Base-by-base conservation (phyloP, 768 basidiomycete species). In the Erythrobasidium yunnanense region DNA sequence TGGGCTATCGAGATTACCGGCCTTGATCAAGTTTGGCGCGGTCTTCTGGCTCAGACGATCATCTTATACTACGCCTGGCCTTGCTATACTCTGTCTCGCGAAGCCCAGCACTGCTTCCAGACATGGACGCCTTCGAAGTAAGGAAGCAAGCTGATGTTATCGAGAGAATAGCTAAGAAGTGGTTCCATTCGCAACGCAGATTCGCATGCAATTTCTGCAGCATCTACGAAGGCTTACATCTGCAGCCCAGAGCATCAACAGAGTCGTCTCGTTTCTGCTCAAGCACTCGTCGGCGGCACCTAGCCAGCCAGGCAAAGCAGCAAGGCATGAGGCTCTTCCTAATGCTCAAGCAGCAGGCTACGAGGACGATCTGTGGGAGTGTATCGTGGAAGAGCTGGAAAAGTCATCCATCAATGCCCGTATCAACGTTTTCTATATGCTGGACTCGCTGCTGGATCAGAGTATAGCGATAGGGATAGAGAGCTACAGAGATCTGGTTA, bases 331-430 rank as follows among this genome's bases (percentile, higher is more conserved):
- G 11, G 11, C 11, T n/a, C 38, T 42, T n/a, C n/a, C 38, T 42
- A 11, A 11, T 11, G 11, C 38, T 11, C 38, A 32, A 30, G 11
- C 45, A 18, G 6, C 60, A 22, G 29, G n/a, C 49, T 30, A 49
- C 42, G 76, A 75, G 2, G 77, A 78, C 55, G 79, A 79, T 69
- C 71, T 79, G 2, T 79, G 79, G 79, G 78, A 78, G 57, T 78
- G 77, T 66, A 71, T 78, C 42, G 65, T 77, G 33, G 78, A 79
- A 63, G 77, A 79, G 68, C 74, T 75, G 57, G 72, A 72, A 22
- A 74, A 76, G 70, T 74, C 74, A 38, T 72, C 72, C 8, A 69
- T 79, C 23, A 79, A 79, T 70, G 72, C 74, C 5, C 65, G 77
- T 4, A 77, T 79, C 71, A 79, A 79, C 71, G 72, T 79, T 34